A percentile compares a stretch with the other conserved stretches of the same genome.
These are phyloP conservation scores for Phytophthora sp. DNA, from an alignment of 352 stramenopile species.

Conservation along the genomic window DNA sequence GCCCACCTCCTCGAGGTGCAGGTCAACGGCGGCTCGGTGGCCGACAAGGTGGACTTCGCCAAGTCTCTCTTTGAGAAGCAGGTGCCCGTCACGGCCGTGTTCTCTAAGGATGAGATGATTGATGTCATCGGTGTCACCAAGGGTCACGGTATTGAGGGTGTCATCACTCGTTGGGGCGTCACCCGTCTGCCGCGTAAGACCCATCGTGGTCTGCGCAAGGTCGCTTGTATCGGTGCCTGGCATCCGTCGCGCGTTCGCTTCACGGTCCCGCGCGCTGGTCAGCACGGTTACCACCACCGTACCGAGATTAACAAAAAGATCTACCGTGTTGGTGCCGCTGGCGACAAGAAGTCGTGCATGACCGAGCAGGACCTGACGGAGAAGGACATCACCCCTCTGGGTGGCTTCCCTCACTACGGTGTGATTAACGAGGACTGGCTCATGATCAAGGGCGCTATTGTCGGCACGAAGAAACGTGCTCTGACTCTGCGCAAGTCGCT, in stretches of 20 bases:
- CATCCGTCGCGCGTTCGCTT: constrained; percentile 98
- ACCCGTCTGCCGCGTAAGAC: constrained; percentile 99
- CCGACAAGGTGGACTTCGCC: constrained; percentile 99
- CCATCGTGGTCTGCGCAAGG: constrained; percentile 99
- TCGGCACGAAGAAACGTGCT: constrained; percentile 99
- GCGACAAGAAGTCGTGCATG: constrained; percentile 95
- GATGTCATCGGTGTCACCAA: constrained; percentile 99
- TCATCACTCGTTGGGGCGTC: constrained; percentile 99
- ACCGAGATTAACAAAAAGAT: constrained; percentile 99
- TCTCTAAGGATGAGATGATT: constrained; percentile 98
- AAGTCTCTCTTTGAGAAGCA: constrained; percentile 99
- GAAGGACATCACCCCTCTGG: constrained; percentile 99
- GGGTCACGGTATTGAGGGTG: constrained; percentile 98
- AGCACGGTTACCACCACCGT: constrained; percentile 99
- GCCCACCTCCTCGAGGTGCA: constrained; percentile 99
- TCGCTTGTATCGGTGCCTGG: constrained; percentile 99
- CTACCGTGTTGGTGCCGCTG: constrained; percentile 96
- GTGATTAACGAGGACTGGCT: constrained; percentile 99
- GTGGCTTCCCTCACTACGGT: constrained; percentile 99
- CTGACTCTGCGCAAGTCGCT: constrained; percentile 99
- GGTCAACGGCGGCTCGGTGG: constrained; percentile 97
- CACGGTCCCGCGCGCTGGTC: constrained; percentile 98
- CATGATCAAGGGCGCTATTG: constrained; percentile 99
- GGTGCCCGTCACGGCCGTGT: constrained; percentile 96
- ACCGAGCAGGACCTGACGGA: constrained; percentile 99